Evolutionary conservation across 306 rosid genomes (phyloP), one percentile per base, ranked within the genome.

Genomic region (Carpinus viminea): DNA sequence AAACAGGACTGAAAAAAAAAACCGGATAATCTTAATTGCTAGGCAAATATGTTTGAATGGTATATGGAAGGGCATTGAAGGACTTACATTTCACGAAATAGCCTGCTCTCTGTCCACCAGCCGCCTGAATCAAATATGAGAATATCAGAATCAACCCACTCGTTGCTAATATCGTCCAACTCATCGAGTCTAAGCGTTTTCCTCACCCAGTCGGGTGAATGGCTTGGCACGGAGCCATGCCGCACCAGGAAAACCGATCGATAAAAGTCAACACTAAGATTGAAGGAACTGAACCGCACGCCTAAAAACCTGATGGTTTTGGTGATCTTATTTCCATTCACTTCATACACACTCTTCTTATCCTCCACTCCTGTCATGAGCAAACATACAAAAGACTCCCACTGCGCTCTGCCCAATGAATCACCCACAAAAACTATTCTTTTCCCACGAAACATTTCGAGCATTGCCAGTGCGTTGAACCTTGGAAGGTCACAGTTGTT

Each of bases 301-400:
- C 95, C 91, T 72, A 94, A 60, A 83, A 91, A 91, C 80, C 92
- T 81, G 52, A 91, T 92, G 84, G 78, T 86, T 79, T 85, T 92
- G 0, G 90, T 92, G 80, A 95, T 95, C 75, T 80, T 77, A 20
- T 83, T 81, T 76, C 95, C 93, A 69, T 88, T 91, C 77, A 91
- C 82, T 81, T 95, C 98, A 74, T 87, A 91, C 18, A 95, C 97
- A 81, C 90, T 91, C 62, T 64, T 86, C 87, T 86, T 91, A 75
- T 93, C 75, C 68, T 95, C 91, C 83, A 95, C 91, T 41, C 96
- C 99, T 8, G 89, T 84, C 99, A 90, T 87, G 12, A 95, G 87
- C 88, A 95, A 74, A 78, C 98, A 91, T 65, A 92, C 83, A 77
- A 90, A 84, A 66, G 99, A 95, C 83, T 93, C 99, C 99, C 98